Base-by-base conservation (phyloP, 2,329 filamentous ascomycete species). In the Phyllosticta citrichinensis region DNA sequence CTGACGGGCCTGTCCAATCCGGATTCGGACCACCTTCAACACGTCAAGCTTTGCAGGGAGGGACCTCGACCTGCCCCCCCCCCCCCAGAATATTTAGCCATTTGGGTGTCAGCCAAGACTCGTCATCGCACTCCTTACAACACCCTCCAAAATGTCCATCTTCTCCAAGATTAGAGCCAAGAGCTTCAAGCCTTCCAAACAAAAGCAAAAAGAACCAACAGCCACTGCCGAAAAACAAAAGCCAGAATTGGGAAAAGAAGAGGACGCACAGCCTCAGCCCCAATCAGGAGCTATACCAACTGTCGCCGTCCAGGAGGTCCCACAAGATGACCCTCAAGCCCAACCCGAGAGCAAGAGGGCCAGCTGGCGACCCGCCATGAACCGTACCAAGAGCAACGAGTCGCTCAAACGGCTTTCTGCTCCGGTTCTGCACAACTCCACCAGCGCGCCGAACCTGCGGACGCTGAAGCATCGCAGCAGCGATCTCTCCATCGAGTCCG, bases 111-210 rank as follows among this genome's bases (percentile, higher is more conserved):
- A 57, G 10, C 2, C 24, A 22, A 6, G 5, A 24, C 6, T 30
- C 12, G n/a, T 24, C 52, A 33, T 33, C 19, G 11, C 57, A 27
- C 50, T 53, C 50, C 11, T 51, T 27, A 55, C 24, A 27, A 47
- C 0, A 8, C 12, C 47, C n/a, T 10, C 14, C 35, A 53, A 47
- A 47, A 73, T 75, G 72, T 65, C 70, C 20, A 67, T 71, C 53
- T 70, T 72, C 60, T 68, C 68, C 4, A 70, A 66, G 58, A 60
- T 68, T 57, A 73, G 68, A 64, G 66, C 66, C 57, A 55, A 55
- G n/a, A 24, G 52, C 24, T 70, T 68, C 54, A 69, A 70, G 58
- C 68, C 67, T 17, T 63, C 65, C 51, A 64, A 66, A 8, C 64
- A 69, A 52, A 20, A 19, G 51, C 51, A 52, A 19, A 35, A 30